Evolutionary conservation across 2,329 filamentous ascomycete species (phyloP), one percentile per base, ranked within the genome.

Genomic region (Conoideocrella luteorostrata): DNA sequence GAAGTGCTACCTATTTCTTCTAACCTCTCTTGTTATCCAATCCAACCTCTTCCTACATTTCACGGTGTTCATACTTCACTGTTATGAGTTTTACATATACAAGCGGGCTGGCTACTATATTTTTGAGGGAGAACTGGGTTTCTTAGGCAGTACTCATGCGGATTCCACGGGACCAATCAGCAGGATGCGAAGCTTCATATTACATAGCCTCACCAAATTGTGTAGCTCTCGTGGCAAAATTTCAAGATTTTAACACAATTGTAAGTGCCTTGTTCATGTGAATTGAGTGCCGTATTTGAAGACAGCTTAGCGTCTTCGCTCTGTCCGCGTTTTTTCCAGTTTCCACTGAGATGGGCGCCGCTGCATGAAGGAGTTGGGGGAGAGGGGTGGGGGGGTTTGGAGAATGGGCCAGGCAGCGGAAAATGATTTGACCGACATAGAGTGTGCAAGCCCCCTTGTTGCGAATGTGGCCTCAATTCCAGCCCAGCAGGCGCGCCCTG

Each of bases 391-490:
- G 21, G 22, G 23, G 29, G 18, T 32, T 28, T 21, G 17, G 29
- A 12, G 22, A 18, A 23, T 10, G 18, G 22, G 17, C 21, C 22
- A n/a, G 26, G 13, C n/a, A 26, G 24, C 63, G 63, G 63, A 66
- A 49, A 54, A 66, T 60, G 42, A 47, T 63, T 64, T 43, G 30
- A 44, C 59, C 61, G 61, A 42, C 29, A 24, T 43, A 18, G 23
- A n/a, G 39, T n/a, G 7, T 12, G 39, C 45, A 50, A 47, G 49
- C 48, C 35, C 34, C 49, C 59, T 64, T 65, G 58, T 63, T 55
- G 64, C 52, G 66, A 67, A 67, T 62, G 65, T 69, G 66, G 66
- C 66, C 66, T 69, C 59, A 67, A 67, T 61, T 65, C 54, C 50
- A 48, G 47, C 48, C 49, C 51, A 47, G 52, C 51, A 47, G 47